Evolutionary conservation across 768 basidiomycete species (phyloP).

Genomic region (Boletus fagicola): DNA sequence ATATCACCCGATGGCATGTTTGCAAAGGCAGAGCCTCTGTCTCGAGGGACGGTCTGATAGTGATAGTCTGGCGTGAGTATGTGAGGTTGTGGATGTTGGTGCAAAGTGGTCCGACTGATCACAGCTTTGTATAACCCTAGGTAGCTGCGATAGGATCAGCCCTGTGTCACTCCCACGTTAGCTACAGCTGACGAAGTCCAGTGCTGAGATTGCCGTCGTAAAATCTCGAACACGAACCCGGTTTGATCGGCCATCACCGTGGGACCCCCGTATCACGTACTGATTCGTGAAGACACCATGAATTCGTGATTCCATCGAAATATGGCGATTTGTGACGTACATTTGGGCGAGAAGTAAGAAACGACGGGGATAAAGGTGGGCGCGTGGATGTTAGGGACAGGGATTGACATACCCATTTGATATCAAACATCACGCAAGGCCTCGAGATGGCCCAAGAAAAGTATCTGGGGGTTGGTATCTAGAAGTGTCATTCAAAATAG

Average conservation of each 20-base stretch:
- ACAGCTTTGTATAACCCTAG: no score
- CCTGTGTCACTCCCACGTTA: constrained; percentile 6
- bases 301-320: neutral
- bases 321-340: neutral
- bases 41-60: neutral
- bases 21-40: neutral
- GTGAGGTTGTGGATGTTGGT: neutral
- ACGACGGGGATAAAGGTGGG: neutral
- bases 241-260: no score
- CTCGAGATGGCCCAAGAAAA: neutral
- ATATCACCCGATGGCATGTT: neutral
- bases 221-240: no score
- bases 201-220: no score
- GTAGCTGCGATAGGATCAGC: neutral
- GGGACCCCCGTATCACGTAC: no score
- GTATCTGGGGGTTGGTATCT: neutral
- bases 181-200: no score
- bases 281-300: no score
- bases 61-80: neutral
- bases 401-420: neutral
- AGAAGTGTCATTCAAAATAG: neutral
- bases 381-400: neutral
- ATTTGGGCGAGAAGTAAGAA: neutral
- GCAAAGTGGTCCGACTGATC: no score
- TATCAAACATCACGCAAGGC: neutral